Evolutionary conservation across 192 early-diverging fungal genomes (phyloP), one percentile per base, ranked within the genome.

Genomic region (Rhizophagus sp.): DNA sequence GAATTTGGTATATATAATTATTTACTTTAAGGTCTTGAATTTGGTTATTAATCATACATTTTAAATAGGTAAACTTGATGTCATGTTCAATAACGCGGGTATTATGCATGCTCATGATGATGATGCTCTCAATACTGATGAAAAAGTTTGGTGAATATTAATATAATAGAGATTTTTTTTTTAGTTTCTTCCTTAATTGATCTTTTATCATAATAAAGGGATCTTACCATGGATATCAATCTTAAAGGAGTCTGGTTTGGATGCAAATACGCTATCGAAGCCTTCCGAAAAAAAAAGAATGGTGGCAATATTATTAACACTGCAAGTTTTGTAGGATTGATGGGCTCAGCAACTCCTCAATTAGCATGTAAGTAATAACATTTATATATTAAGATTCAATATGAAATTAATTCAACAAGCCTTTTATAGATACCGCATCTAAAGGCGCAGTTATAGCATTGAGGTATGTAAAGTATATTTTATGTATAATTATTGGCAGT

Each of bases 241-340:
- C 92, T 95, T 50, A 96, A 96, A 83, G 94, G 95, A 33, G 95
- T 96, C 24, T 96, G 95, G 95, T 95, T 82, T 81, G 95, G 95
- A 41, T 94, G 93, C 86, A 93, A 93, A 75, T 90, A 96, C 71
- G 93, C 88, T 67, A 94, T 96, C 75, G 85, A 91, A 71, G 92
- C 93, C 62, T 87, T 96, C 83, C 87, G 92, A 61, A 65, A 50
- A 34, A 19, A 19, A 9, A 15, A 17, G 4, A 85, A 93, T 64
- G 93, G 93, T 66, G 93, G 93, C 10, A 90, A 86, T 36, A 91
- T 96, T 82, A 95, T 96, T 87, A 96, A 96, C 84, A 95, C 93
- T 15, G 93, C 95, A 36, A 92, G 91, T 62, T 94, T 94, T 83
- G 92, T 94, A 9, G 95, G 92, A 4, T 79, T 92, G 10, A 82